Conservation (phyloP, 2,329 filamentous ascomycete species). For the Alternaria dauci region DNA sequence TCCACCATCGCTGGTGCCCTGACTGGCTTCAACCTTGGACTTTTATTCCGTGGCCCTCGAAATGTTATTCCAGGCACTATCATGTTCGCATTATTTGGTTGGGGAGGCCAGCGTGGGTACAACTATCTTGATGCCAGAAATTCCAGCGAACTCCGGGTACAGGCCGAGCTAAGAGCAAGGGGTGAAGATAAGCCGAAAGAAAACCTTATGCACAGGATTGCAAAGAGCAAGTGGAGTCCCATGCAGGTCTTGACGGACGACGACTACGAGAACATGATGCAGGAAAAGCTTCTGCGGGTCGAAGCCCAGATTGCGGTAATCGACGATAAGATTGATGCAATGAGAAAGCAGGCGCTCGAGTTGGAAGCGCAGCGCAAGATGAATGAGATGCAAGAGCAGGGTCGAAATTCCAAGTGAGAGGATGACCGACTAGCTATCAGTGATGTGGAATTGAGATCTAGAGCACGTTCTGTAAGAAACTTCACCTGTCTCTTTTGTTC, state of each 20-base stretch:
- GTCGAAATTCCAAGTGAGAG: not conserved
- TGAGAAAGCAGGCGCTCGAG: constrained; percentile 47
- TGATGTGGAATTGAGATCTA: not conserved
- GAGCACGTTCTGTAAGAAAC: not conserved
- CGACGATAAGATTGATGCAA: constrained; percentile 74
- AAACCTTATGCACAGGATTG: constrained; percentile 59
- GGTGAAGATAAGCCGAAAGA: constrained; percentile 46
- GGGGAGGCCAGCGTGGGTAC: constrained; percentile 64
- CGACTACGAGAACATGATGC: constrained; percentile 75
- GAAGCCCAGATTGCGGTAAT: constrained; percentile 81
- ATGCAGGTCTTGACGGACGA: constrained; percentile 74
- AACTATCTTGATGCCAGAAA: constrained; percentile 61
- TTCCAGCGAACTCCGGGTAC: constrained; percentile 46
- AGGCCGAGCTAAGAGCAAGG: constrained; percentile 38
- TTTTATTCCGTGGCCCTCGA: constrained; percentile 58
- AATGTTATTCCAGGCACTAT: constrained; percentile 63
- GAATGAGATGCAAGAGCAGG: constrained; percentile 13
- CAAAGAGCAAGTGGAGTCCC: constrained; percentile 74
- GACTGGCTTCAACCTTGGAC: constrained; percentile 64
- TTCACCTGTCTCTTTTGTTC: not conserved
- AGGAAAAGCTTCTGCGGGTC: constrained; percentile 73
- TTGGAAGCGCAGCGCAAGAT: constrained; percentile 23
- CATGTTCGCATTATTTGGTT: constrained; percentile 67
- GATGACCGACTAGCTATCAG: not conserved
- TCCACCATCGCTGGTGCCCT: constrained; percentile 76